phyloP scores from a whole-genome alignment of 108 stramenopile species.

The Aurantiochytrium sp. region DNA sequence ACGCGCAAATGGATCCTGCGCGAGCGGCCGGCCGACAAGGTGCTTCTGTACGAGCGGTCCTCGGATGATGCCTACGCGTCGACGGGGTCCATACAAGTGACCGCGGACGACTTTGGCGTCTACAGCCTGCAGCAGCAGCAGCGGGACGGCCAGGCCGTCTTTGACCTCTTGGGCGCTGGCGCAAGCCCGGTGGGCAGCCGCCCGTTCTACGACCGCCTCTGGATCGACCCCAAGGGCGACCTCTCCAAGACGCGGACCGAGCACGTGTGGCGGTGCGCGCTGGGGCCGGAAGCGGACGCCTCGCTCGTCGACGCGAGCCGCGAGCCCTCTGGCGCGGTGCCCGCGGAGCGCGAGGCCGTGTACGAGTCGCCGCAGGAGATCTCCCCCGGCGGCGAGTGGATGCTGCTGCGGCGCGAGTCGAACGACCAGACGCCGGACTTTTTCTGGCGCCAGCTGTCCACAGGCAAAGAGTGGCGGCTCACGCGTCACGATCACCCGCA shows the following conservation, averaged over 20 bases:
- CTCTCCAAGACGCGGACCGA: slow-evolving; percentile 22
- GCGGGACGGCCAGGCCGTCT: not conserved
- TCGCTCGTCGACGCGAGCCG: slow-evolving; percentile 40
- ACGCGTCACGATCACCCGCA: slow-evolving; percentile 53
- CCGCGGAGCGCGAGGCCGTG: slow-evolving; percentile 45
- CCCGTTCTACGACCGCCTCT: slow-evolving; percentile 49
- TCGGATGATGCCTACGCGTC: slow-evolving; percentile 7
- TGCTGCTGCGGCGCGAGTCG: slow-evolving; percentile 49
- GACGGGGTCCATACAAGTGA: not conserved
- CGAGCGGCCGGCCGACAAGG: not conserved
- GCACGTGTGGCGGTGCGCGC: slow-evolving; percentile 47
- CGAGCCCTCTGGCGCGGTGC: slow-evolving; percentile 45
- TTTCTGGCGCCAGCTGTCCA: slow-evolving; percentile 41
- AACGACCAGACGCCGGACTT: slow-evolving; percentile 50
- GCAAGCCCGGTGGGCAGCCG: slow-evolving; percentile 52
- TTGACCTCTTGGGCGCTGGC: slow-evolving; percentile 48
- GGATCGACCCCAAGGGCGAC: slow-evolving; percentile 35
- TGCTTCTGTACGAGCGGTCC: not conserved
- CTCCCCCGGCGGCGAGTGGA: slow-evolving; percentile 47
- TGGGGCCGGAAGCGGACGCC: slow-evolving; percentile 46
- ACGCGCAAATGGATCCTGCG: not conserved
- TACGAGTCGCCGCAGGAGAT: slow-evolving; percentile 48
- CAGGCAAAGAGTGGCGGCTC: slow-evolving; percentile 41
- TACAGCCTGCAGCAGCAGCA: not conserved
- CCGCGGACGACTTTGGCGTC: not conserved